phyloP scores from a whole-genome alignment of 108 stramenopile species.

The Discostella stelligeroides region DNA sequence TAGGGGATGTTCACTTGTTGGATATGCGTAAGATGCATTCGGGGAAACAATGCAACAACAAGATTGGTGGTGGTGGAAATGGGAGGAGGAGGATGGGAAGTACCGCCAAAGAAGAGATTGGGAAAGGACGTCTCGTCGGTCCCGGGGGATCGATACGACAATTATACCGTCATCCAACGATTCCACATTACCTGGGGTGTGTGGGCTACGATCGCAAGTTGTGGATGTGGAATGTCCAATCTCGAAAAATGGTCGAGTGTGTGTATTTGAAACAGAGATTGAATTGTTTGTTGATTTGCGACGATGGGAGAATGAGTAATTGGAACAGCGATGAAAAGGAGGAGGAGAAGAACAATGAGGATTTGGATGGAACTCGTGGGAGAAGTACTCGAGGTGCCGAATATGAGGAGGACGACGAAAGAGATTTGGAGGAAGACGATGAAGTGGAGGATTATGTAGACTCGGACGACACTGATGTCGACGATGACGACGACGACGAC shows the following conservation, averaged over 20 bases:
- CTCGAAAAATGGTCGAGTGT: slow-evolving; percentile 63
- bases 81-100: slow-evolving; percentile 27
- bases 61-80: slow-evolving; percentile 8
- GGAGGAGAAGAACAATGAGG: slow-evolving; percentile 21
- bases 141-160: slow-evolving; percentile 78
- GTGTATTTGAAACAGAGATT: slow-evolving; percentile 87
- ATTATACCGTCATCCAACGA: slow-evolving; percentile 61
- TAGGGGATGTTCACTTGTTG: slow-evolving; percentile 61
- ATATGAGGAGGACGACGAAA: slow-evolving; percentile 57
- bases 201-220: slow-evolving; percentile 87
- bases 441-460: slow-evolving; percentile 44
- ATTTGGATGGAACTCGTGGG: slow-evolving; percentile 53
- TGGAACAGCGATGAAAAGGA: slow-evolving; percentile 15
- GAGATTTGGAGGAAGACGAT: slow-evolving; percentile 44
- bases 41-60: slow-evolving; percentile 15
- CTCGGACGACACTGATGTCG: slow-evolving; percentile 41
- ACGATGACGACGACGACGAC: slow-evolving; percentile 19
- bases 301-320: slow-evolving; percentile 39
- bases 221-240: slow-evolving; percentile 70
- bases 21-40: slow-evolving; percentile 63
- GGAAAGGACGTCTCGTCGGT: slow-evolving; percentile 66
- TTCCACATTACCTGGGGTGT: slow-evolving; percentile 62
- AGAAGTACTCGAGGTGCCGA: no score
- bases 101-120: slow-evolving; percentile 27
- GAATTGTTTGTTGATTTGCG: slow-evolving; percentile 75